Conservation (phyloP, 2,329 filamentous ascomycete species). For the Dactylellina drechsleri region DNA sequence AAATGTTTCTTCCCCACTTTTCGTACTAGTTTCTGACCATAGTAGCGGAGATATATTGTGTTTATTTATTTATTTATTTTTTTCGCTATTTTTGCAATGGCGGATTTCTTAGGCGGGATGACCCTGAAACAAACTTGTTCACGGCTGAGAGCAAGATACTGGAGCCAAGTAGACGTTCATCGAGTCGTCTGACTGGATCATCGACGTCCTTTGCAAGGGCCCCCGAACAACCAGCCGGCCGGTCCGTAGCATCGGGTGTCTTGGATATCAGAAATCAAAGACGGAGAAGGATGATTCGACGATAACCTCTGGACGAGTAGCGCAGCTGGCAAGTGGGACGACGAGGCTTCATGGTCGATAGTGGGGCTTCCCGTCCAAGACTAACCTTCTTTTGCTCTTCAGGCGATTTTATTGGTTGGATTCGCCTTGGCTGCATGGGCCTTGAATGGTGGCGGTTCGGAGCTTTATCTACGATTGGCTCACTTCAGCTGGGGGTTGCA, state of each 20-base stretch:
- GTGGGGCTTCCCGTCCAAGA: slow-evolving; percentile 35
- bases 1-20: slow-evolving; percentile 6
- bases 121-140: slow-evolving; percentile 9
- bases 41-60: slow-evolving; percentile 4
- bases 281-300: slow-evolving; percentile 21
- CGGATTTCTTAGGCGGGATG: slow-evolving; percentile 22
- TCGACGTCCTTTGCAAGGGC: slow-evolving; percentile 11
- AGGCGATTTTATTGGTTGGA: slow-evolving; percentile 17
- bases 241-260: slow-evolving; percentile 20
- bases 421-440: slow-evolving; percentile 30
- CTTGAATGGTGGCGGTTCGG: slow-evolving; percentile 29
- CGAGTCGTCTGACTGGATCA: slow-evolving; percentile 49
- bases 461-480: slow-evolving; percentile 30
- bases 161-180: background rate
- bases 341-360: background rate
- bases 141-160: slow-evolving; percentile 22
- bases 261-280: background rate
- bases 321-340: slow-evolving; percentile 2
- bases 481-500: slow-evolving; percentile 21
- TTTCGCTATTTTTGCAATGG: slow-evolving; percentile 41
- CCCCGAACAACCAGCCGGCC: slow-evolving; percentile 16
- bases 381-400: slow-evolving; percentile 18
- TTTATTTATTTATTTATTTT: slow-evolving; percentile 2
- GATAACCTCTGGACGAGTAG: background rate
- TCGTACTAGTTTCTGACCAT: slow-evolving; percentile 20